phyloP scores from a whole-genome alignment of 208 protist genomes.

The Leishmania turanica region DNA sequence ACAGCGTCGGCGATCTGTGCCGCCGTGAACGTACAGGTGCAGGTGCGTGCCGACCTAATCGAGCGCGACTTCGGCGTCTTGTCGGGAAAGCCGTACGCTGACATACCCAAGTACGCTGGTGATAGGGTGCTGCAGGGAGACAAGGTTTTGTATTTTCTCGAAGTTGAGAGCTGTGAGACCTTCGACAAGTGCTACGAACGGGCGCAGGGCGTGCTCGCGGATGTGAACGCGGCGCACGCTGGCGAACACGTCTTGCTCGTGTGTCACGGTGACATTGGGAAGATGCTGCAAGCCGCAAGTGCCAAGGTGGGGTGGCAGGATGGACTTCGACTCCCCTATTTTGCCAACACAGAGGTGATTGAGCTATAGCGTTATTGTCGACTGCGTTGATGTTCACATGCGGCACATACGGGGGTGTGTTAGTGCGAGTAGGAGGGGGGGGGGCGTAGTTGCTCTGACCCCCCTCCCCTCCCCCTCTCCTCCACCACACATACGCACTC shows the following conservation, averaged over 20 bases:
- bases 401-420: neutral
- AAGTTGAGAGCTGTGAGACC: constrained; percentile 64
- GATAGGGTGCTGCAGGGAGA: constrained; percentile 80
- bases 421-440: neutral
- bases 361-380: constrained; percentile 19
- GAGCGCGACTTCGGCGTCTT: constrained; percentile 91
- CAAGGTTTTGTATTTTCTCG: constrained; percentile 86
- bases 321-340: constrained; percentile 69
- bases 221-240: constrained; percentile 53
- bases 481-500: neutral
- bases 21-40: constrained; percentile 45
- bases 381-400: neutral
- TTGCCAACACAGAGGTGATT: constrained; percentile 87
- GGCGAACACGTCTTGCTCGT: constrained; percentile 82
- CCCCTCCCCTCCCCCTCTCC: too few relatives aligned
- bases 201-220: constrained; percentile 58
- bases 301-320: constrained; percentile 70
- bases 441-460: neutral
- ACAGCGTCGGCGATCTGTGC: constrained; percentile 69
- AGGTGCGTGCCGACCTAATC: constrained; percentile 59
- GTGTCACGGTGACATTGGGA: constrained; percentile 92
- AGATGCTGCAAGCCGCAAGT: constrained; percentile 83
- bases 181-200: constrained; percentile 81
- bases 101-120: constrained; percentile 69
- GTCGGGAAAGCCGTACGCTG: constrained; percentile 69